phyloP scores from a whole-genome alignment of 2,329 filamentous ascomycete species.

The Capronia americana region DNA sequence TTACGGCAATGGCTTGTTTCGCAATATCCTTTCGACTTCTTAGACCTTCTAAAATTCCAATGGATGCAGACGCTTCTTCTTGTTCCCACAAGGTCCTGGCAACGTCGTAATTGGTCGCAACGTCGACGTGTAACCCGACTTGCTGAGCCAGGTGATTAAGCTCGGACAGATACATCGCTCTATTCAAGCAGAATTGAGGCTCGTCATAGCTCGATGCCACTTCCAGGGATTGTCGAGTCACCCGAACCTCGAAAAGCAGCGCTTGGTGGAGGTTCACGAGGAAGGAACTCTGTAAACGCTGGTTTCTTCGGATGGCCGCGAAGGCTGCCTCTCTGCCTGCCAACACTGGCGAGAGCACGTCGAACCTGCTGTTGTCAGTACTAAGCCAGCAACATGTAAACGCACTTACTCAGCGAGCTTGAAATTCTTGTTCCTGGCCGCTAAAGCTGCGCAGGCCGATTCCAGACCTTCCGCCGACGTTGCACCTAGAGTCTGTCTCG shows the following conservation, averaged over 20 bases:
- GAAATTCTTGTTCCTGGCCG: slow-evolving; percentile 21
- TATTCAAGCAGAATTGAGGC: slow-evolving; percentile 83
- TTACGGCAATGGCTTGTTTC: slow-evolving; percentile 74
- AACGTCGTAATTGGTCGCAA: slow-evolving; percentile 77
- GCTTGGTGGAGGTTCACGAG: slow-evolving; percentile 68
- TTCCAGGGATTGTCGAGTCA: slow-evolving; percentile 75
- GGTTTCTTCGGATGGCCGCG: slow-evolving; percentile 75
- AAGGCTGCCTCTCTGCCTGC: slow-evolving; percentile 84
- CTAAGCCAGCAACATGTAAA: background rate
- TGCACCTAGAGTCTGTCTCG: slow-evolving; percentile 25
- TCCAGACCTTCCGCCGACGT: slow-evolving; percentile 25
- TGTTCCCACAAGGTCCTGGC: slow-evolving; percentile 94
- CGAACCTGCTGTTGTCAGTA: slow-evolving; percentile 44
- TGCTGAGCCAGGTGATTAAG: slow-evolving; percentile 72
- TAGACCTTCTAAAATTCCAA: slow-evolving; percentile 82
- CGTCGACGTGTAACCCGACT: slow-evolving; percentile 77
- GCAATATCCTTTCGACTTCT: slow-evolving; percentile 66
- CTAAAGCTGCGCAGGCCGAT: slow-evolving; percentile 22
- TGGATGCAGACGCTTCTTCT: slow-evolving; percentile 86
- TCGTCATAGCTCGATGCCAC: slow-evolving; percentile 81
- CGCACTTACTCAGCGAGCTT: slow-evolving; percentile 31
- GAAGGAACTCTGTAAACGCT: slow-evolving; percentile 66
- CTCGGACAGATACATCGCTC: slow-evolving; percentile 81
- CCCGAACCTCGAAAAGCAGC: slow-evolving; percentile 74
- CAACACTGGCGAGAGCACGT: slow-evolving; percentile 77